phyloP scores from a whole-genome alignment of 306 rosid genomes.

The Arachis stenosperma region DNA sequence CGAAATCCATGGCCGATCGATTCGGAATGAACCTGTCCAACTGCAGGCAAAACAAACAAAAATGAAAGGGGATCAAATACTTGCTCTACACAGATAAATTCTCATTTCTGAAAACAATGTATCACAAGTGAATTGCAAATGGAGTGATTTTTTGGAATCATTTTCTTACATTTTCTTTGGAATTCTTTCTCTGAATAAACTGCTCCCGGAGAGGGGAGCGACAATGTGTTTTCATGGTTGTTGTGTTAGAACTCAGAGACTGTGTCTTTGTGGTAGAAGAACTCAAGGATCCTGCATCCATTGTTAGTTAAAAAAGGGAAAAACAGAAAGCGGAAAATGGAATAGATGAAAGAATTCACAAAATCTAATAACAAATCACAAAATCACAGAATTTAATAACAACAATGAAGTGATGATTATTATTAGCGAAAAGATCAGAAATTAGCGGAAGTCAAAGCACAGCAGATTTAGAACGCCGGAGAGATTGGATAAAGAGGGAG shows the following conservation, averaged over 20 bases:
- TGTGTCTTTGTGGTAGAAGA: conserved; percentile 16
- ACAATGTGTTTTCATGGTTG: conserved; percentile 23
- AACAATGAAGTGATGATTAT: neutral
- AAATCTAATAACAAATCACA: neutral
- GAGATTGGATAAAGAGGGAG: neutral
- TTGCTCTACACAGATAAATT: neutral
- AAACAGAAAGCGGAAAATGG: neutral
- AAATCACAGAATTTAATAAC: conserved; percentile 6
- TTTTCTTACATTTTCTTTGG: conserved; percentile 48
- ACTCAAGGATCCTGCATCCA: conserved; percentile 58
- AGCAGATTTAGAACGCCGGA: neutral
- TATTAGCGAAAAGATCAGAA: neutral
- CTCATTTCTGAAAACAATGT: neutral
- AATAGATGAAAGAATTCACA: neutral
- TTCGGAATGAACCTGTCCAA: conserved; percentile 73
- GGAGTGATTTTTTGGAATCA: neutral
- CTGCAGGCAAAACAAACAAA: conserved; percentile 36
- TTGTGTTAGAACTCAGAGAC: conserved; percentile 30
- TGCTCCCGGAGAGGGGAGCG: conserved; percentile 53
- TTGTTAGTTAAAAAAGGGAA: neutral
- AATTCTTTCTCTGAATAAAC: conserved; percentile 43
- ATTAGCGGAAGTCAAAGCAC: neutral
- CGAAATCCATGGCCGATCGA: conserved; percentile 66
- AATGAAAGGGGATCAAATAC: neutral
- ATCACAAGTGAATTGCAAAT: no score